Evolutionary conservation across 2,329 filamentous ascomycete genomes (phyloP), one percentile per base, ranked within the genome.

Genomic region (Xylaria sp.): DNA sequence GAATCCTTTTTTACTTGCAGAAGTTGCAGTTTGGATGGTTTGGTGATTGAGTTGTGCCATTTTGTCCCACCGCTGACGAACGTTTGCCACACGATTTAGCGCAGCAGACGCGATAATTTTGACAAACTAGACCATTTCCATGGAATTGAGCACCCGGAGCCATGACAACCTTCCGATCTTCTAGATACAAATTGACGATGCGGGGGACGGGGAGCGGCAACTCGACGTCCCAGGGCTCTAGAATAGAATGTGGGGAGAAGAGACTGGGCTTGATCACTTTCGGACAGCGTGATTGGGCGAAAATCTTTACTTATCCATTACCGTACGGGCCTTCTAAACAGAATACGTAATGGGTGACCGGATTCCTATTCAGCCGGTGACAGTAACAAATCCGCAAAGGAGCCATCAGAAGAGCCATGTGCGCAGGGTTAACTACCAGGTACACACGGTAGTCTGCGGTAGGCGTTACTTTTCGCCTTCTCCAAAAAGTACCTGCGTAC

Each of bases 331-430:
- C 59, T 39, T 47, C 14, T 32, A 24, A 24, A 24, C 17, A 39
- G 53, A 27, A n/a, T 51, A 34, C 32, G 51, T 36, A 55, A 19
- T 36, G n/a, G 58, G 27, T 58, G 51, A 19, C 45, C 8, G 36
- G 51, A 45, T 54, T 53, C 14, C 55, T 55, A 66, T 69, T 69
- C 67, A 69, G 63, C 67, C 67, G 67, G 48, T 7, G 65, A 24
- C 48, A 30, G 47, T n/a, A 36, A 42, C 34, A 19, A 65, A 65
- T 5, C 50, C 50, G n/a, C 50, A 42, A 24, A 56, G 48, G 42
- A 45, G 39, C 50, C 42, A 19, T 42, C 21, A 36, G 34, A 36
- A 27, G 24, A 27, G 24, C 24, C 24, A 27, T 27, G 24, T 27
- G 24, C 24, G 24, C 24, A 27, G 2, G 24, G 2, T 27, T 2